phyloP scores from a whole-genome alignment of 192 early-diverging fungal species.

The Paraglomus brasilianum region DNA sequence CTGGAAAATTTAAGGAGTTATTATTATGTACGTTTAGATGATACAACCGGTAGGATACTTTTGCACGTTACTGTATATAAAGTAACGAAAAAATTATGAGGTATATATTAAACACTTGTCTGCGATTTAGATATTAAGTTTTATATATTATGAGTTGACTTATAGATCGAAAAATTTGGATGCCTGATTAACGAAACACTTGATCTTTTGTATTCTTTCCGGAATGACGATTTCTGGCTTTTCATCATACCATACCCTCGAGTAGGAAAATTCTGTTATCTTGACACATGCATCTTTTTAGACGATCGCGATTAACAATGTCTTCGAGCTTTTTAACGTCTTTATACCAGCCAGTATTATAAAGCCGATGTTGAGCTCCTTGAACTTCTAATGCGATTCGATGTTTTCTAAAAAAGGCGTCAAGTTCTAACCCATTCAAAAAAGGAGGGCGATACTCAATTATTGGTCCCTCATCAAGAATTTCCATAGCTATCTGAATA shows the following conservation, averaged over 20 bases:
- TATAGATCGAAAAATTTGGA: constrained; percentile 5
- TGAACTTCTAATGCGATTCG: constrained; percentile 24
- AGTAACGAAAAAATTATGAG: too few species aligned
- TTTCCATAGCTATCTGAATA: too few species aligned
- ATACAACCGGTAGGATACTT: too few species aligned
- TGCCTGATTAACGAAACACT: constrained; percentile 18
- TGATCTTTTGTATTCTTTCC: constrained; percentile 13
- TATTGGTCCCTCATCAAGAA: constrained; percentile 7
- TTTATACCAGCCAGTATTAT: constrained; percentile 5
- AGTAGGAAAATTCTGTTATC: constrained; percentile 6
- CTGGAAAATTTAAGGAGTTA: too few species aligned
- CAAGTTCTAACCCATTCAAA: constrained; percentile 21
- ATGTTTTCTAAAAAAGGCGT: constrained; percentile 10
- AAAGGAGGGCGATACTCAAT: constrained; percentile 9
- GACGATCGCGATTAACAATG: neutral
- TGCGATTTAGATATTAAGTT: neutral
- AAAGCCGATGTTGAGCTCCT: constrained; percentile 1
- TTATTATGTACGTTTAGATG: too few species aligned
- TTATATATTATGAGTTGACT: constrained; percentile 2
- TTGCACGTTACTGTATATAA: too few species aligned
- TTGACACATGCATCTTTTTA: constrained; percentile 18
- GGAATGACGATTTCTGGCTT: constrained; percentile 6
- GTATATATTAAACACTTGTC: neutral
- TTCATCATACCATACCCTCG: constrained; percentile 15
- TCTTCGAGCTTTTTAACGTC: constrained; percentile 3